Percentiles rank a stretch among this genome's conserved stretches.
Evolutionary conservation across 768 basidiomycete species (phyloP).

Genomic region (Hygrophorus russula): DNA sequence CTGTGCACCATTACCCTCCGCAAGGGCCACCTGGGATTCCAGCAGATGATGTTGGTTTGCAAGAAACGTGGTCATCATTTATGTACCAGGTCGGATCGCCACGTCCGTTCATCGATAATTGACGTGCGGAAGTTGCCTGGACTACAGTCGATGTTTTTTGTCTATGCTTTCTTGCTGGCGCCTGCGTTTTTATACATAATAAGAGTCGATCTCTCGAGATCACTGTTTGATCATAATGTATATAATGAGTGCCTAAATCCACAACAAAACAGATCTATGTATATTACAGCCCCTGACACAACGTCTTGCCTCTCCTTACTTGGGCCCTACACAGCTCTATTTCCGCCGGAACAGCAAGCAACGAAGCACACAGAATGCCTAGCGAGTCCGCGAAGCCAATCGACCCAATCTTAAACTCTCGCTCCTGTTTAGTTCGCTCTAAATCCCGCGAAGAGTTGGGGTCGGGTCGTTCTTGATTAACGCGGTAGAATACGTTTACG

Average conservation of each 20-base stretch:
- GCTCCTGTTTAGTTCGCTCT: conserved; percentile 58
- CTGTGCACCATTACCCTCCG: conserved; percentile 33
- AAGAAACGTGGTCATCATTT: conserved; percentile 65
- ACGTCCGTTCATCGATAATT: conserved; percentile 29
- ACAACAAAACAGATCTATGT: background rate
- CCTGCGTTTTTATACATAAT: background rate
- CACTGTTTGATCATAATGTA: too few relatives aligned
- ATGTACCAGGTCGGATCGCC: conserved; percentile 41
- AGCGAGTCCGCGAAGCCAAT: conserved; percentile 79
- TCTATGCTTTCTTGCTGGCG: background rate
- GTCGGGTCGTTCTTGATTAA: conserved; percentile 62
- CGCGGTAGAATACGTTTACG: conserved; percentile 78
- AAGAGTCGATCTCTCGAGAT: background rate
- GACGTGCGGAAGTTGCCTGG: conserved; percentile 6
- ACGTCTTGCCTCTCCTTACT: conserved; percentile 51
- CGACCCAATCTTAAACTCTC: conserved; percentile 85
- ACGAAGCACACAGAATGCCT: conserved; percentile 56
- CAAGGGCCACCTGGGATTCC: conserved; percentile 35
- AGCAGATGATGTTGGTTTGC: conserved; percentile 43
- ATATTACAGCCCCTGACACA: conserved; percentile 53
- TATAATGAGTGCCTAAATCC: too few relatives aligned
- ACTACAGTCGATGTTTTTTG: background rate
- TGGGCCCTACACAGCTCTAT: conserved; percentile 67
- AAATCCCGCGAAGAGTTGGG: conserved; percentile 32
- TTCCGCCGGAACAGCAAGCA: conserved; percentile 67